phyloP scores from a whole-genome alignment of 2,329 filamentous ascomycete species.

The Monilinia aucupariae region DNA sequence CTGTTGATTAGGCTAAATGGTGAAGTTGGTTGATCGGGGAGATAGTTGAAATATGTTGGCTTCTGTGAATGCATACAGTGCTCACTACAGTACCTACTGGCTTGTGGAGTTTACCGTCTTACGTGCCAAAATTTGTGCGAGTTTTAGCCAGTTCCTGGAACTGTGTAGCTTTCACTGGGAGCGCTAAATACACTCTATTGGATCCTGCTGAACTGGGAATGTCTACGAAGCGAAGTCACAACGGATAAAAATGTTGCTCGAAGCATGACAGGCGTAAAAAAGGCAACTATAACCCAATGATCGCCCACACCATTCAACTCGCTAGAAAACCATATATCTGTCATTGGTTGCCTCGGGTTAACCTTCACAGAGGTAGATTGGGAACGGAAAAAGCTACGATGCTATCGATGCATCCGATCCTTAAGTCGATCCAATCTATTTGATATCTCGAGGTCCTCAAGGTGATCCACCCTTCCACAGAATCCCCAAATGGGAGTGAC shows the following conservation, averaged over 20 bases:
- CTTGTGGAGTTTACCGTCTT: constrained; percentile 1
- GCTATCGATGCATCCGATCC: constrained; percentile 10
- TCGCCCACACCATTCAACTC: constrained; percentile 2
- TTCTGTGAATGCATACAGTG: constrained; percentile 7
- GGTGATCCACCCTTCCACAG: constrained; percentile 22
- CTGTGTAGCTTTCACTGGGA: not conserved
- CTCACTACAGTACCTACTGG: constrained; percentile 10
- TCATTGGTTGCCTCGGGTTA: not conserved
- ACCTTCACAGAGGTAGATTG: not conserved
- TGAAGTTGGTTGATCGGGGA: constrained; percentile 1
- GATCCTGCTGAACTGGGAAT: not conserved
- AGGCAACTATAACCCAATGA: constrained; percentile 14
- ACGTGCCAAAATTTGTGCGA: constrained; percentile 1
- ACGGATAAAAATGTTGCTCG: not conserved
- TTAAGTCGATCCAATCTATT: constrained; percentile 2
- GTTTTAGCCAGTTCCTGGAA: not conserved
- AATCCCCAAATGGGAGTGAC: constrained; percentile 26
- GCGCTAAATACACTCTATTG: constrained; percentile 7
- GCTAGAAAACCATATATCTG: not conserved
- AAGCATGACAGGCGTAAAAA: not conserved
- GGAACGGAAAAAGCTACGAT: constrained; percentile 13
- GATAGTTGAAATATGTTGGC: not conserved
- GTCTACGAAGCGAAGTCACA: constrained; percentile 2
- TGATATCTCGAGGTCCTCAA: constrained; percentile 8
- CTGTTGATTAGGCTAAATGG: no score